phyloP scores from a whole-genome alignment of 2,329 filamentous ascomycete species.

The Tolypocladium guangdongense region DNA sequence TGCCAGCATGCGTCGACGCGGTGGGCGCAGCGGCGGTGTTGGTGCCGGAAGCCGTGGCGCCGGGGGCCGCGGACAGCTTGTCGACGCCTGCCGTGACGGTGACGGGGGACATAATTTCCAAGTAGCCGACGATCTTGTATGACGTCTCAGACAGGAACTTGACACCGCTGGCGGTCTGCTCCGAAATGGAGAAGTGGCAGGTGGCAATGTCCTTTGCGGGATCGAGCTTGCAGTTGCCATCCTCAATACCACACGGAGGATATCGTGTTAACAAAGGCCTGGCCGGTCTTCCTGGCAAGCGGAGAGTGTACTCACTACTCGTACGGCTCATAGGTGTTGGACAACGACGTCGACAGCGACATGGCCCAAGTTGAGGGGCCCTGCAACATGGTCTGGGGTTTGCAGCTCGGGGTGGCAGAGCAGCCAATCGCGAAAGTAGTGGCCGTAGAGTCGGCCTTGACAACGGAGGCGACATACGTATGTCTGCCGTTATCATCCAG shows the following conservation, averaged over 20 bases:
- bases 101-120: conserved; percentile 14
- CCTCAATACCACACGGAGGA: conserved; percentile 6
- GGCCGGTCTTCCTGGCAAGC: neutral
- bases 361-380: conserved; percentile 16
- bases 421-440: conserved; percentile 21
- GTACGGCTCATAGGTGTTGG: too few relatives aligned
- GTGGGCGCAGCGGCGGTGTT: conserved; percentile 8
- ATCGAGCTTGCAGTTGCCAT: conserved; percentile 14
- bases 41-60: conserved; percentile 3
- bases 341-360: too few relatives aligned
- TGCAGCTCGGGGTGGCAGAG: conserved; percentile 13
- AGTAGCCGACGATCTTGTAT: conserved; percentile 9
- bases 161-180: neutral
- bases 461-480: conserved; percentile 19
- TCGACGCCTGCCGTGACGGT: conserved; percentile 27
- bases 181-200: conserved; percentile 9
- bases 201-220: conserved; percentile 11
- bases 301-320: neutral
- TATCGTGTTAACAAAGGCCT: neutral
- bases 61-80: conserved; percentile 16
- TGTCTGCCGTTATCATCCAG: too few relatives aligned
- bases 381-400: conserved; percentile 11
- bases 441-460: conserved; percentile 13
- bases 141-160: conserved; percentile 1
- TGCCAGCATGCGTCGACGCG: conserved; percentile 1